Evolutionary conservation across 176 grass and related monocot species (phyloP), one percentile per base, ranked within the genome.

Genomic region (Luzula sylvatica): DNA sequence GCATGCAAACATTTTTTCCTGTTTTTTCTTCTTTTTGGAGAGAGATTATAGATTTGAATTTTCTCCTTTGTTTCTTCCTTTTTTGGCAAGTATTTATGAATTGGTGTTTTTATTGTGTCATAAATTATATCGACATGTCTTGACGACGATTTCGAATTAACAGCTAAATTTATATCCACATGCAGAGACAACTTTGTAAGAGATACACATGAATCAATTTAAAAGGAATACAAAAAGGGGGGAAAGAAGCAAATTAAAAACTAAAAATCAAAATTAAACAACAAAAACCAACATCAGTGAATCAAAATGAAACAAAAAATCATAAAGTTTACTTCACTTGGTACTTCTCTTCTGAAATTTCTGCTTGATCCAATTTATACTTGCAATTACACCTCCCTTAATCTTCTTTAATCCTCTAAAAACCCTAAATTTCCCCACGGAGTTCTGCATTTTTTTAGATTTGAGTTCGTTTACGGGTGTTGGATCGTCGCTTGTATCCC

Each of bases 301-400:
- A 50, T 12, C 16, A 50, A 12, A 53, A 3, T 53, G 38, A 40
- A 40, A 40, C 5, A 40, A 11, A 5, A 5, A 5, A 6, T 40
- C 35, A 40, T 28, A 2, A 54, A 40, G 3, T 49, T 20, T 49
- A 65, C 26, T 65, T 44, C 51, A 45, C 56, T 56, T 70, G n/a
- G 17, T 38, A 57, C 12, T 62, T 59, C 66, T 88, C 57, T 59
- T 62, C 35, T 73, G 80, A 60, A 50, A 95, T 80, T 79, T 95
- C 23, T 76, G 70, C 56, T 83, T 88, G 76, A 95, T 88, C 83
- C 89, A 95, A 54, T 68, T 79, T 67, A 95, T 67, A 17, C 83
- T 80, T 3, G 63, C 56, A 40, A 71, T 40, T 0, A 76, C 75
- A 41, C 89, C 83, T 20, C 72, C 82, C 80, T 84, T 95, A 23